phyloP scores from a whole-genome alignment of 169 alveolate species.

The Plasmodium knowlesi region DNA sequence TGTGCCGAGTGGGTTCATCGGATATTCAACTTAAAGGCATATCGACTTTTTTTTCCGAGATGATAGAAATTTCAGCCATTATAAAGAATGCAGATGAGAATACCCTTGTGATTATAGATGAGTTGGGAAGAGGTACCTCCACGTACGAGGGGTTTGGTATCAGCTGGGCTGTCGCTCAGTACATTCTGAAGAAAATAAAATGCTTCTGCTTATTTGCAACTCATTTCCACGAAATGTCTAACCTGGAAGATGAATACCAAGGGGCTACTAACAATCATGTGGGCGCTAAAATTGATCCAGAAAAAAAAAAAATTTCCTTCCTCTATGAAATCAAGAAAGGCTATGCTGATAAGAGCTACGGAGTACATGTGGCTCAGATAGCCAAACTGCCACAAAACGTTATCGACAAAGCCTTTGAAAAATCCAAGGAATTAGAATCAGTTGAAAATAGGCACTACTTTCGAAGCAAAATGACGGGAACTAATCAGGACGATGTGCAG shows the following conservation, averaged over 20 bases:
- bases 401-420: constrained; percentile 73
- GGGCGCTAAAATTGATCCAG: constrained; percentile 79
- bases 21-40: constrained; percentile 96
- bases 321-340: constrained; percentile 93
- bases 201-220: constrained; percentile 98
- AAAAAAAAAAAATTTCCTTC: constrained; percentile 82
- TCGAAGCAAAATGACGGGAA: constrained; percentile 11
- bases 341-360: constrained; percentile 93
- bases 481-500: constrained; percentile 1
- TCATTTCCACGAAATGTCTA: constrained; percentile 97
- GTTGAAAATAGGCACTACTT: constrained; percentile 73
- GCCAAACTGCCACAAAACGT: constrained; percentile 91
- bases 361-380: constrained; percentile 95
- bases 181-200: constrained; percentile 91
- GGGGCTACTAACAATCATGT: constrained; percentile 90
- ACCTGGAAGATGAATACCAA: constrained; percentile 86
- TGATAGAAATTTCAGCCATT: constrained; percentile 96
- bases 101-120: constrained; percentile 96
- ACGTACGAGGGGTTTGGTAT: constrained; percentile 97
- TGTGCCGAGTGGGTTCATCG: constrained; percentile 98
- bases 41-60: constrained; percentile 97
- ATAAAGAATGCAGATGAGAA: constrained; percentile 92
- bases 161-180: constrained; percentile 97
- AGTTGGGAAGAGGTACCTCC: constrained; percentile 98
- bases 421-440: constrained; percentile 70